These are phyloP conservation scores for Ogataea hybrid DNA, from an alignment of 1,139 yeast species.

Conservation along the genomic window DNA sequence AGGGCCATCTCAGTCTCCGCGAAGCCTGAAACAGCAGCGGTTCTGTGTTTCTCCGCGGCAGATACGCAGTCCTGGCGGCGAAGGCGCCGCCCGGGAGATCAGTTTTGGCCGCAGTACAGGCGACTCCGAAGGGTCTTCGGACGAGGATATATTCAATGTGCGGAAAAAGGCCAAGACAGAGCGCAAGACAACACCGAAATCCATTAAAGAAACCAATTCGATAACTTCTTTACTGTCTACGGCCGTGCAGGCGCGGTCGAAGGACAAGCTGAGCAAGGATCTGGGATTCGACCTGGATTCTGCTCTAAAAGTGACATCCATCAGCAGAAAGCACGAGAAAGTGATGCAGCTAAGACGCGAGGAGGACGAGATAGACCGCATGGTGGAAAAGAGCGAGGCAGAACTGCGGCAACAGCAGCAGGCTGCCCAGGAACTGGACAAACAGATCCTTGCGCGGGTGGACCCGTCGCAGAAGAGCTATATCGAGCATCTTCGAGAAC, in stretches of 20 bases:
- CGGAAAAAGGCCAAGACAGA: conserved; percentile 2
- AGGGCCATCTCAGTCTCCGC: conserved; percentile 2
- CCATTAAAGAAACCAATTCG: neutral
- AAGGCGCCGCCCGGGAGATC: conserved; percentile 3
- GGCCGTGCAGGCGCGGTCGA: conserved; percentile 7
- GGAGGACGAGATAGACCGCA: conserved; percentile 17
- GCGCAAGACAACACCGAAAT: neutral
- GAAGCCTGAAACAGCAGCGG: conserved; percentile 8
- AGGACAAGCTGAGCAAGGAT: conserved; percentile 12
- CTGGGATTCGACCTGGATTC: conserved; percentile 21
- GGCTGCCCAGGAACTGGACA: conserved; percentile 4
- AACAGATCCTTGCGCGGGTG: conserved; percentile 7
- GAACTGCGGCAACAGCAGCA: conserved; percentile 11
- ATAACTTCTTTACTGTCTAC: conserved; percentile 7
- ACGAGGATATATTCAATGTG: conserved; percentile 13
- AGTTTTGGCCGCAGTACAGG: conserved; percentile 1
- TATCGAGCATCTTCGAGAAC: conserved; percentile 10
- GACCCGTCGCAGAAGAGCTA: conserved; percentile 8
- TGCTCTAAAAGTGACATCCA: conserved; percentile 11
- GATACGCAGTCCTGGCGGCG: neutral
- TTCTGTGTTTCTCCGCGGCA: conserved; percentile 10
- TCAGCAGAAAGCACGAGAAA: conserved; percentile 13
- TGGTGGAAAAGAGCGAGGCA: conserved; percentile 12
- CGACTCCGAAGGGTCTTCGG: conserved; percentile 9
- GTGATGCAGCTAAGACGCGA: conserved; percentile 11